phyloP scores from a whole-genome alignment of 192 early-diverging fungal genomes.

The Jimgerdemannia flammicorona region DNA sequence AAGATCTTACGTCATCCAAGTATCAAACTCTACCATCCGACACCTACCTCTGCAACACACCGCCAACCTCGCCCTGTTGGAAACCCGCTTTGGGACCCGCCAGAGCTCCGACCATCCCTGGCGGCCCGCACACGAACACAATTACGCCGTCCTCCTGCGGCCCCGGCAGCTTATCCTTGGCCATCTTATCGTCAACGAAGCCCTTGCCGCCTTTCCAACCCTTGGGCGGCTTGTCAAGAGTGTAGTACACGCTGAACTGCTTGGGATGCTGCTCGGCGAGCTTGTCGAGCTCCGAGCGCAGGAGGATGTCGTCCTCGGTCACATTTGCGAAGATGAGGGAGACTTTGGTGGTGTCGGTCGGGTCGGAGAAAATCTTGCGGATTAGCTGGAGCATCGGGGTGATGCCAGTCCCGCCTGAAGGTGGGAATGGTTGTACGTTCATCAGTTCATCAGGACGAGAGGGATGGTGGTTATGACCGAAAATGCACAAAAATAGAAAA shows the following conservation, averaged over 20 bases:
- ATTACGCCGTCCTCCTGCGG: conserved; percentile 47
- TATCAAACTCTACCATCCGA: neutral
- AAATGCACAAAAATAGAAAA: too few relatives aligned
- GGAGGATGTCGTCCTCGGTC: conserved; percentile 63
- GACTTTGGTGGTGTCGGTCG: conserved; percentile 58
- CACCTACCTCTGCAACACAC: conserved; percentile 69
- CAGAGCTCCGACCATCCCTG: conserved; percentile 63
- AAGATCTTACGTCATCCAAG: neutral
- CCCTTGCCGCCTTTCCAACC: conserved; percentile 75
- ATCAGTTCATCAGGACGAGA: too few relatives aligned
- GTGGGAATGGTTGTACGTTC: too few relatives aligned
- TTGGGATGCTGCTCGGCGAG: conserved; percentile 53
- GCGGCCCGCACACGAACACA: conserved; percentile 54
- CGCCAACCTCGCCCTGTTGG: conserved; percentile 79
- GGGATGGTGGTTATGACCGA: too few relatives aligned
- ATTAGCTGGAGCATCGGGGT: conserved; percentile 74
- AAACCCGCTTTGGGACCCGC: conserved; percentile 81
- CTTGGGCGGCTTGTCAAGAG: conserved; percentile 54
- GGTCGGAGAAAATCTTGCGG: conserved; percentile 54
- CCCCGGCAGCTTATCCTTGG: conserved; percentile 64
- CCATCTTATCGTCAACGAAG: conserved; percentile 67
- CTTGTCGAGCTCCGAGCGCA: conserved; percentile 60
- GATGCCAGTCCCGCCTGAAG: conserved; percentile 66
- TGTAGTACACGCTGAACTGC: conserved; percentile 64
- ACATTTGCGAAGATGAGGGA: conserved; percentile 70